Evolutionary conservation across 208 protist species (phyloP).

Genomic region (Naegleria lovaniensis): DNA sequence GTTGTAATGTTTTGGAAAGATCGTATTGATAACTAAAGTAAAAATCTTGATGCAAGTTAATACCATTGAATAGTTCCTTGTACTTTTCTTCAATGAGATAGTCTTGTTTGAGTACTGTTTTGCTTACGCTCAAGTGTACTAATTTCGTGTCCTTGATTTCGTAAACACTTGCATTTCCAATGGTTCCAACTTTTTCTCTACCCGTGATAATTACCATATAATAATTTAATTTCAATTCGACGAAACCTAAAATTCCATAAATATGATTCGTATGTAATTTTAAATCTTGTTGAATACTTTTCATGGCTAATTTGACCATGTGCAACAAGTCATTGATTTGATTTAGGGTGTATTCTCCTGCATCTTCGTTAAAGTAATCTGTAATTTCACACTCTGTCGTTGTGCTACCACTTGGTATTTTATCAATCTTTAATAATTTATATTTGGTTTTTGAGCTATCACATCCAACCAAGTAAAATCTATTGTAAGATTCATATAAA

Average conservation of each 20-base stretch:
- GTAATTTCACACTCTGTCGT: neutral
- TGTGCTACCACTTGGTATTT: neutral
- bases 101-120: neutral
- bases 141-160: slow-evolving; percentile 65
- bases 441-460: neutral
- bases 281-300: neutral
- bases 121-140: slow-evolving; percentile 40
- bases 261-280: slow-evolving; percentile 14
- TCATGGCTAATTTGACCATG: slow-evolving; percentile 7
- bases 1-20: slow-evolving; percentile 84
- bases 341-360: neutral
- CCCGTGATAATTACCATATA: slow-evolving; percentile 79
- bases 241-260: slow-evolving; percentile 63
- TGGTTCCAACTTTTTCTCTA: slow-evolving; percentile 60
- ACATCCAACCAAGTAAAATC: slow-evolving; percentile 20
- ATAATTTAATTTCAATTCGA: slow-evolving; percentile 80
- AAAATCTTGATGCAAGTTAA: slow-evolving; percentile 69
- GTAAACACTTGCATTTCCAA: slow-evolving; percentile 79
- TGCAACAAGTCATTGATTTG: neutral
- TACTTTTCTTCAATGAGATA: slow-evolving; percentile 57
- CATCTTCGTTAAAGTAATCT: slow-evolving; percentile 1
- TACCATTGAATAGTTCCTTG: slow-evolving; percentile 57
- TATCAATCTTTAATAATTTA: slow-evolving; percentile 19
- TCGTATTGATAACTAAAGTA: slow-evolving; percentile 92
- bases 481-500: neutral